phyloP scores from a whole-genome alignment of 2,329 filamentous ascomycete genomes.

The Acrodontium crateriforme region DNA sequence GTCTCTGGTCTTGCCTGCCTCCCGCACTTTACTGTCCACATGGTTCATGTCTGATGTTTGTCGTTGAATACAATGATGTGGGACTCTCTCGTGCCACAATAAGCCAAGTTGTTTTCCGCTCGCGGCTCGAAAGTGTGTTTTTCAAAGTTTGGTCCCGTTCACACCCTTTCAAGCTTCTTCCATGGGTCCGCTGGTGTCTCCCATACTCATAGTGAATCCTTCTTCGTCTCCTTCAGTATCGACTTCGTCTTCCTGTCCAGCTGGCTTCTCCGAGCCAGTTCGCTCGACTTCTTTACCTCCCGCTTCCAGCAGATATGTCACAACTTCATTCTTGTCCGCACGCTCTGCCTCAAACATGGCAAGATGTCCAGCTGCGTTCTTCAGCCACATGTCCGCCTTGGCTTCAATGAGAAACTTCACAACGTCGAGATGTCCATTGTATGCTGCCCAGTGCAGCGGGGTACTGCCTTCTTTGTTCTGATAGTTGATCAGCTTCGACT shows the following conservation, averaged over 20 bases:
- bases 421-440: constrained; percentile 72
- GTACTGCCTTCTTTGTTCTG: constrained; percentile 80
- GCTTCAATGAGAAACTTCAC: constrained; percentile 64
- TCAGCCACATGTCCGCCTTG: constrained; percentile 63
- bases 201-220: too few species aligned
- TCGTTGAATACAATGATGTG: too few species aligned
- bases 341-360: constrained; percentile 37
- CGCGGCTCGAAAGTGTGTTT: too few species aligned
- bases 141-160: too few species aligned
- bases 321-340: constrained; percentile 35
- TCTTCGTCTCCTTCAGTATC: too few species aligned
- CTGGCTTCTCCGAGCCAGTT: constrained; percentile 3
- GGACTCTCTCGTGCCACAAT: too few species aligned
- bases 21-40: too few species aligned
- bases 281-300: constrained; percentile 28
- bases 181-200: too few species aligned
- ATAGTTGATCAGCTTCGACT: constrained; percentile 43
- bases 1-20: too few species aligned
- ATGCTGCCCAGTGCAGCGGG: constrained; percentile 80
- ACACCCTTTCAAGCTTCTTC: too few species aligned
- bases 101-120: too few species aligned
- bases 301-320: constrained; percentile 33
- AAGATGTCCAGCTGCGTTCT: constrained; percentile 71
- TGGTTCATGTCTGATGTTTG: too few species aligned
- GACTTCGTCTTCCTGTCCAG: constrained; percentile 4